These are phyloP conservation scores for Cercospora janseana DNA, from an alignment of 2,329 filamentous ascomycete genomes.

Conservation along the genomic window DNA sequence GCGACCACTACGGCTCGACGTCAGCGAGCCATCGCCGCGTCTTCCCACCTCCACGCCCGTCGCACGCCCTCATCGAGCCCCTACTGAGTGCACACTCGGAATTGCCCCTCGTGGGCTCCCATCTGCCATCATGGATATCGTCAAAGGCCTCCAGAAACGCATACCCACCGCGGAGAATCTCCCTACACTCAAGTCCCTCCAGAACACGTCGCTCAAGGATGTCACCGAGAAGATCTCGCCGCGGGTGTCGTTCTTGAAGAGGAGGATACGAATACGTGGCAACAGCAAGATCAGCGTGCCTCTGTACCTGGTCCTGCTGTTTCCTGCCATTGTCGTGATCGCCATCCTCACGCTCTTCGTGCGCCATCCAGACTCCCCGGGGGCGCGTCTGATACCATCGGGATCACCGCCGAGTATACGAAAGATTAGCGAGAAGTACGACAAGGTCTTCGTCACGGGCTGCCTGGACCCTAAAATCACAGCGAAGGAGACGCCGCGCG, in stretches of 20 bases:
- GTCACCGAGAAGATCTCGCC: constrained; percentile 46
- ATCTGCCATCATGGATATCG: constrained; percentile 42
- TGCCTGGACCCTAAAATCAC: constrained; percentile 74
- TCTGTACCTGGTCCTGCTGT: constrained; percentile 85
- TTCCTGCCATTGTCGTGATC: constrained; percentile 86
- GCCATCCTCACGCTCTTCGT: constrained; percentile 88
- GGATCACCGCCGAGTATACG: constrained; percentile 86
- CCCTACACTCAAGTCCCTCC: constrained; percentile 46
- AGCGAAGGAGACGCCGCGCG: constrained; percentile 68
- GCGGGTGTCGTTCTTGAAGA: constrained; percentile 74
- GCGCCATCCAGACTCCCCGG: constrained; percentile 78
- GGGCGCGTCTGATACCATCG: constrained; percentile 80
- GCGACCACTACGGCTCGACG: constrained; percentile 4
- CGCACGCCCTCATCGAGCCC: constrained; percentile 16
- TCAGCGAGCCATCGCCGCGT: background rate
- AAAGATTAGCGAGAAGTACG: constrained; percentile 91
- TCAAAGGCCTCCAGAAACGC: constrained; percentile 47
- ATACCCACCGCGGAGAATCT: constrained; percentile 46
- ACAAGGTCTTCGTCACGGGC: constrained; percentile 92
- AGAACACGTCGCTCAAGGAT: constrained; percentile 38
- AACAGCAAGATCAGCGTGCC: constrained; percentile 93
- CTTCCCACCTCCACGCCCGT: background rate
- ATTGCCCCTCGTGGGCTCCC: constrained; percentile 25
- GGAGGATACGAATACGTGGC: constrained; percentile 82
- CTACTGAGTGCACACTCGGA: constrained; percentile 22